phyloP scores from a whole-genome alignment of 164 flowering plant genomes.

The Sextonia rubra region DNA sequence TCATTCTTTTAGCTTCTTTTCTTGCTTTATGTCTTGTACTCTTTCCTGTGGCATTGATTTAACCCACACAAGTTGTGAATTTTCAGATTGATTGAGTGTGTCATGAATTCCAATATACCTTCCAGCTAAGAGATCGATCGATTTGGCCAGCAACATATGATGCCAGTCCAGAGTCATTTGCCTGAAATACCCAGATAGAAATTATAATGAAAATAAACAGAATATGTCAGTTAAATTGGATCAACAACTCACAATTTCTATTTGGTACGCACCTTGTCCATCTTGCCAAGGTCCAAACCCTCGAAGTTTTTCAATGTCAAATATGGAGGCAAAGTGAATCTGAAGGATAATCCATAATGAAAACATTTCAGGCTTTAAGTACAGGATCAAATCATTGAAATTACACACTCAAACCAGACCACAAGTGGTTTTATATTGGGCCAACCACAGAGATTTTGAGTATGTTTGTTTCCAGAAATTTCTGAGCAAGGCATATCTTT shows the following conservation, averaged over 20 bases:
- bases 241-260: neutral
- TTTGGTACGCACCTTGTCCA: conserved; percentile 42
- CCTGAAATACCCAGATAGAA: conserved; percentile 27
- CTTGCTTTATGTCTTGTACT: neutral
- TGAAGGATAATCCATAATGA: conserved; percentile 13
- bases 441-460: neutral
- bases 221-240: neutral
- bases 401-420: neutral
- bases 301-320: conserved; percentile 80
- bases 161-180: conserved; percentile 76
- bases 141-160: conserved; percentile 77
- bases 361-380: too few species aligned
- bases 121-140: conserved; percentile 80
- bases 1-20: neutral
- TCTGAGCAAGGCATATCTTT: neutral
- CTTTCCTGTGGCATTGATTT: neutral
- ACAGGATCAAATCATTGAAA: neutral
- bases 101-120: conserved; percentile 28
- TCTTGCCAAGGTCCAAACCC: conserved; percentile 71
- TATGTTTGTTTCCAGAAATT: neutral
- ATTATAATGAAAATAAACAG: neutral
- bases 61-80: neutral
- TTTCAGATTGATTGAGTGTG: neutral
- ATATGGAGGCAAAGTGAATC: conserved; percentile 62
- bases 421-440: neutral